Percentiles rank a stretch among this genome's conserved stretches.
These are phyloP conservation scores for Rhizophagus prolifer DNA, from an alignment of 192 early-diverging fungal species.

Conservation along the genomic window DNA sequence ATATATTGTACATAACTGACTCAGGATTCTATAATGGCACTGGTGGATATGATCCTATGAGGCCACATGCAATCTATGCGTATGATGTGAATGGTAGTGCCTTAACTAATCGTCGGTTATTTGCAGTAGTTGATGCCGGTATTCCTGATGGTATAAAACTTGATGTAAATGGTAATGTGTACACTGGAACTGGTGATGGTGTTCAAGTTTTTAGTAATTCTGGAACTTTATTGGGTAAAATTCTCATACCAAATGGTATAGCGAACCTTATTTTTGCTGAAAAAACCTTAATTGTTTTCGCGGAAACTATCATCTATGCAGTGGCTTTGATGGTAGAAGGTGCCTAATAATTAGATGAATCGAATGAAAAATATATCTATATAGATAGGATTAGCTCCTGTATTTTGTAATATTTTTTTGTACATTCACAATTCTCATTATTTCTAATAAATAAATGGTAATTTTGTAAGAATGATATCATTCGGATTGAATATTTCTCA, in stretches of 20 bases:
- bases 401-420: too few species aligned
- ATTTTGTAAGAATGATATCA: too few species aligned
- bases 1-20: background rate
- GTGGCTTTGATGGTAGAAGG: background rate
- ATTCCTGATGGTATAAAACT: conserved; percentile 9
- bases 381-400: too few species aligned
- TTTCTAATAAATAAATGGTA: too few species aligned
- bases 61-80: background rate
- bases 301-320: background rate
- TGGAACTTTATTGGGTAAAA: background rate
- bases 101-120: background rate
- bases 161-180: background rate
- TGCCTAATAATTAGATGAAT: too few species aligned
- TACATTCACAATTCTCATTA: too few species aligned
- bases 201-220: background rate
- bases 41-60: background rate
- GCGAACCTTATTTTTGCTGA: background rate
- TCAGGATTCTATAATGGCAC: too few species aligned
- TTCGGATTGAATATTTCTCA: too few species aligned
- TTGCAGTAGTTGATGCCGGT: background rate
- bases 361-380: too few species aligned
- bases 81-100: background rate
- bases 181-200: background rate
- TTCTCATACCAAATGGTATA: background rate
- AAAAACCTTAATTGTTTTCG: background rate